These are phyloP conservation scores for Colletotrichum lupini DNA, from an alignment of 2,329 filamentous ascomycete genomes.

Conservation along the genomic window DNA sequence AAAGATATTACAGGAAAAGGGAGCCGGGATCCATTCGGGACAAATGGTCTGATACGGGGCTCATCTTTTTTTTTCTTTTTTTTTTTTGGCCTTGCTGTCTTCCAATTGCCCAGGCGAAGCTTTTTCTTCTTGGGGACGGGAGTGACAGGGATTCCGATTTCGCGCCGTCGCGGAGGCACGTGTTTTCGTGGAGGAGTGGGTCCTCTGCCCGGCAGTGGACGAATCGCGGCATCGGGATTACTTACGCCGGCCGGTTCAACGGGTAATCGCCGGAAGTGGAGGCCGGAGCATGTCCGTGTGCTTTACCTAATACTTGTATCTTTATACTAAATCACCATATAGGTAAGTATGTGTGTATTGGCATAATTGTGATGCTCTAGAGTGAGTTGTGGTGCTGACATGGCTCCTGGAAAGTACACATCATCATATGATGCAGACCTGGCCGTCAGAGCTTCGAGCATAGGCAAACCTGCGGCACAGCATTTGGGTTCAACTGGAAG, in stretches of 20 bases:
- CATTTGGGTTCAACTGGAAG: not conserved
- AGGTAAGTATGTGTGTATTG: too few relatives aligned
- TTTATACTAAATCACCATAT: too few relatives aligned
- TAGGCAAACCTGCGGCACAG: not conserved
- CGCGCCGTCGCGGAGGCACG: conserved; percentile 35
- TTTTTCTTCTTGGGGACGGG: conserved; percentile 33
- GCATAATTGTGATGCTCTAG: too few relatives aligned
- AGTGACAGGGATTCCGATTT: conserved; percentile 26
- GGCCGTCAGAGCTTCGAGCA: not conserved
- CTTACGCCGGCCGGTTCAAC: conserved; percentile 15
- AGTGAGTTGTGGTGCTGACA: not conserved
- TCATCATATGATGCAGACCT: not conserved
- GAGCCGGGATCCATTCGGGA: conserved; percentile 30
- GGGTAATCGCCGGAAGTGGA: not conserved
- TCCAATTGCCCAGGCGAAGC: conserved; percentile 39
- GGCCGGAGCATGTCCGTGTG: not conserved
- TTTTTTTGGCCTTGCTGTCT: conserved; percentile 23
- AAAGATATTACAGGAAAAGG: conserved; percentile 23
- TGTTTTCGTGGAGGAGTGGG: conserved; percentile 33
- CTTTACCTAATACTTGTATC: too few relatives aligned
- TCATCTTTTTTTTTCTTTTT: conserved; percentile 34
- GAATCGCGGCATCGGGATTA: conserved; percentile 21
- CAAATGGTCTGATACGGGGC: conserved; percentile 33
- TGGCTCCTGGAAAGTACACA: too few relatives aligned
- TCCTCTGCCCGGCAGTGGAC: not conserved